phyloP scores from a whole-genome alignment of 179 eudicot species.

The Patellifolia procumbens region DNA sequence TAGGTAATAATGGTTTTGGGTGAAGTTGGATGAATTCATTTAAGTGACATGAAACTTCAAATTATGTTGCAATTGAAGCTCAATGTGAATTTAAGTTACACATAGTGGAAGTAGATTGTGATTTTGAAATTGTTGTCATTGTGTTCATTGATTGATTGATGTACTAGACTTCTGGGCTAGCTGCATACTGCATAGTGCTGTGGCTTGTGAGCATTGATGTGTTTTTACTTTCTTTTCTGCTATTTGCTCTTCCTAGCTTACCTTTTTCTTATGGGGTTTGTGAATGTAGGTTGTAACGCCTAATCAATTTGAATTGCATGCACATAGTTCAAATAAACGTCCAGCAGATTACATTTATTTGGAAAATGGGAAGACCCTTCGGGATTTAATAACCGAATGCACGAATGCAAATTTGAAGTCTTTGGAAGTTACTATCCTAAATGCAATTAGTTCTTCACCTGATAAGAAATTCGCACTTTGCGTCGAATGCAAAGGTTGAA shows the following conservation, averaged over 20 bases:
- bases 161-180: background rate
- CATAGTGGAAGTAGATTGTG: background rate
- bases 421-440: constrained; percentile 43
- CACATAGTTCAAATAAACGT: constrained; percentile 74
- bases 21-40: too few relatives aligned
- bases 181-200: background rate
- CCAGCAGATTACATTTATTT: constrained; percentile 75
- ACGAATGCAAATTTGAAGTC: constrained; percentile 37
- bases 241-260: background rate
- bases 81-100: too few relatives aligned
- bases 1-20: too few relatives aligned
- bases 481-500: constrained; percentile 63
- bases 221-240: background rate
- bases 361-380: constrained; percentile 68
- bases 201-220: background rate
- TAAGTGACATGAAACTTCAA: too few relatives aligned
- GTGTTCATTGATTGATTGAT: background rate
- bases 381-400: constrained; percentile 71
- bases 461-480: constrained; percentile 38
- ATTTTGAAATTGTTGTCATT: background rate
- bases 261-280: background rate
- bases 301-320: constrained; percentile 73
- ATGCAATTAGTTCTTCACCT: constrained; percentile 38
- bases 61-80: too few relatives aligned
- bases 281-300: constrained; percentile 66